Percentiles rank a stretch among this genome's conserved stretches.
These are phyloP conservation scores for Adansonia gregorii DNA, from an alignment of 441 rosid species.

Conservation along the genomic window DNA sequence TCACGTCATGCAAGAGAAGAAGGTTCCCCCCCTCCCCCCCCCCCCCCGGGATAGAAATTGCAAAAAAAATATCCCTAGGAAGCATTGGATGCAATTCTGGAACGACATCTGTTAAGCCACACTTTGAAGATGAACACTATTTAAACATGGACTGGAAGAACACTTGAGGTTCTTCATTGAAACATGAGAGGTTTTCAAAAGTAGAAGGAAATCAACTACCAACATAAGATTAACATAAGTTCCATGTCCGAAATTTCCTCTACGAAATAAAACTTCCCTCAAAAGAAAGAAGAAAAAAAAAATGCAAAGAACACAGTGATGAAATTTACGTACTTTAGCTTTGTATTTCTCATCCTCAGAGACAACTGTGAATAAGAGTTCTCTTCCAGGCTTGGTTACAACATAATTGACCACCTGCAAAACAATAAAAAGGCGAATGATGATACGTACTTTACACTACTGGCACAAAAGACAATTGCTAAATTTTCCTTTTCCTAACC, in stretches of 20 bases:
- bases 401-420: slow-evolving; percentile 85
- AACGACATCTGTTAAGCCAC: background rate
- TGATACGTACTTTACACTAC: background rate
- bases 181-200: slow-evolving; percentile 8
- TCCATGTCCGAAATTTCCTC: background rate
- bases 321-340: slow-evolving; percentile 56
- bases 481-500: slow-evolving; percentile 16
- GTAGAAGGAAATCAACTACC: slow-evolving; percentile 27
- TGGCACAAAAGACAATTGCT: background rate
- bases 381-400: slow-evolving; percentile 91
- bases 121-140: slow-evolving; percentile 3
- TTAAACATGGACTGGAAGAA: background rate
- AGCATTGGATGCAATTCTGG: background rate
- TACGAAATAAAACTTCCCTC: background rate
- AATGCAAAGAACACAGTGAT: background rate
- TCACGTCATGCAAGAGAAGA: slow-evolving; percentile 9
- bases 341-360: slow-evolving; percentile 89
- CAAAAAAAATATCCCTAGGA: background rate
- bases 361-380: slow-evolving; percentile 86
- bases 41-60: background rate
- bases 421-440: slow-evolving; percentile 15
- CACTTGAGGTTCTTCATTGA: background rate
- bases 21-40: no score
- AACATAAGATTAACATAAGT: background rate
- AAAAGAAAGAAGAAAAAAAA: background rate